Percentiles rank a stretch among this genome's conserved stretches.
Conservation (phyloP, 768 basidiomycete species). For the Pisolithus orientalis region DNA sequence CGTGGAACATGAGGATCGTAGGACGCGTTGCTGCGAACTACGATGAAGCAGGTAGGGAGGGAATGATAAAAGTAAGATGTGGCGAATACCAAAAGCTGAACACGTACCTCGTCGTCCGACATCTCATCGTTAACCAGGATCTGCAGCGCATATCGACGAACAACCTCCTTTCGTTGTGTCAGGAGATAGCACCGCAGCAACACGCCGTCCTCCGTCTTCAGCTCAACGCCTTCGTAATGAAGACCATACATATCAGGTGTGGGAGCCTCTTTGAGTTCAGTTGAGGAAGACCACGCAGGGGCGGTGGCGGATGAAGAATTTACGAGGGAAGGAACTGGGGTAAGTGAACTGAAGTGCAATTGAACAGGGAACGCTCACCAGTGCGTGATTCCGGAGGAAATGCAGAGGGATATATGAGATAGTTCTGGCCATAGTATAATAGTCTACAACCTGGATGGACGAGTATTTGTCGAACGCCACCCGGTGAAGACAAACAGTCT, state of each 20-base stretch:
- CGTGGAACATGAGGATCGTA: conserved; percentile 91
- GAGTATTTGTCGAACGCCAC: not conserved
- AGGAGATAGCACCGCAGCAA: conserved; percentile 75
- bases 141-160: conserved; percentile 25
- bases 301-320: not conserved
- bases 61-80: not conserved
- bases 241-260: conserved; percentile 63
- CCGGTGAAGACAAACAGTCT: not conserved
- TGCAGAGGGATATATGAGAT: conserved; percentile 85
- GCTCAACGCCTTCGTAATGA: conserved; percentile 66
- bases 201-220: conserved; percentile 68
- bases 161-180: conserved; percentile 47
- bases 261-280: conserved; percentile 45
- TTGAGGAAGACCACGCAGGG: not conserved
- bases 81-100: not conserved
- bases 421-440: conserved; percentile 82
- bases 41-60: not conserved
- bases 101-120: conserved; percentile 55
- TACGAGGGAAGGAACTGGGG: too few species aligned
- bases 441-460: conserved; percentile 53
- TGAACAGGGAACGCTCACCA: conserved; percentile 34
- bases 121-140: conserved; percentile 33
- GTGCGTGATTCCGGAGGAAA: conserved; percentile 75
- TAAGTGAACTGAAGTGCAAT: too few species aligned
- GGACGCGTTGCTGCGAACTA: conserved; percentile 54